Percentiles rank a stretch among this genome's conserved stretches.
Evolutionary conservation across 768 basidiomycete genomes (phyloP).

Genomic region (Boletales sp.): DNA sequence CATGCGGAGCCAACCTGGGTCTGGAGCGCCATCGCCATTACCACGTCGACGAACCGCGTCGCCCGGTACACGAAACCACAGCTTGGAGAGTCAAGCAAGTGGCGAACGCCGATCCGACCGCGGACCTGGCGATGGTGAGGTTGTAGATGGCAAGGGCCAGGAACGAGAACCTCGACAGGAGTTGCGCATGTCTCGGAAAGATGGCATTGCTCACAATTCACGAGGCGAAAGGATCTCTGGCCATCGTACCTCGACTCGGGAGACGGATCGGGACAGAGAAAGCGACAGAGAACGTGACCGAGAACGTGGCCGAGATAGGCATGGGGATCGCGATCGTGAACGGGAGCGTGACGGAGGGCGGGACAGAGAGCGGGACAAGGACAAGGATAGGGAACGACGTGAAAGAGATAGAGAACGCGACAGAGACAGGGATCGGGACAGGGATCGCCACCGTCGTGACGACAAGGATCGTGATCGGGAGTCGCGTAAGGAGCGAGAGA

Average conservation of each 20-base stretch:
- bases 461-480: constrained; percentile 66
- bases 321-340: constrained; percentile 47
- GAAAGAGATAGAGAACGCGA: constrained; percentile 48
- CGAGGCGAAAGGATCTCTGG: constrained; percentile 47
- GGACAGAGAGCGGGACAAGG: constrained; percentile 35
- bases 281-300: constrained; percentile 46
- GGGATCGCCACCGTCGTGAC: constrained; percentile 51
- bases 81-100: constrained; percentile 69
- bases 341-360: constrained; percentile 35
- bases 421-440: constrained; percentile 40
- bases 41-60: constrained; percentile 62
- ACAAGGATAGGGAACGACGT: constrained; percentile 38
- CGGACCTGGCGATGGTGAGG: constrained; percentile 40
- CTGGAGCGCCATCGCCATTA: constrained; percentile 49
- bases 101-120: constrained; percentile 61
- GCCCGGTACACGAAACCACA: constrained; percentile 64
- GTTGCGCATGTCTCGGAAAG: constrained; percentile 36
- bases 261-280: constrained; percentile 39
- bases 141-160: constrained; percentile 46
- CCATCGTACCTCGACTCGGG: constrained; percentile 35
- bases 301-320: constrained; percentile 44
- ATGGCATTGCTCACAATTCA: constrained; percentile 51
- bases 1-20: constrained; percentile 47
- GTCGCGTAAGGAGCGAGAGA: constrained; percentile 58
- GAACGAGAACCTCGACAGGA: constrained; percentile 53